Conservation (phyloP, 352 stramenopile species). For the Phytopythium sindhum region DNA sequence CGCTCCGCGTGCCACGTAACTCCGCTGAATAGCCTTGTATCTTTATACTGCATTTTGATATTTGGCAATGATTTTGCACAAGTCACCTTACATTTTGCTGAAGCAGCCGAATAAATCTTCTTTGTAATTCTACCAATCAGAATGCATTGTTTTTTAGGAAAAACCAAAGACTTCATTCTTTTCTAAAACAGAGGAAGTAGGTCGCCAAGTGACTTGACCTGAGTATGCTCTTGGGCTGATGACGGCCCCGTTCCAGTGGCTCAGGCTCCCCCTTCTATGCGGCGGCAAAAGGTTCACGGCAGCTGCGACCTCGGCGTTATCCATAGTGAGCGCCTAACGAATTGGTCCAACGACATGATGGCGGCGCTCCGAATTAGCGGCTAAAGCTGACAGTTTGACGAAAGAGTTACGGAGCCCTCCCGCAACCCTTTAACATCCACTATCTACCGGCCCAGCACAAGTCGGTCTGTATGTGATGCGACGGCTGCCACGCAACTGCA, state of each 20-base stretch:
- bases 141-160: too few species aligned
- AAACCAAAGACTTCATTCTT: too few species aligned
- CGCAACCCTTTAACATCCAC: neutral
- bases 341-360: neutral
- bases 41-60: too few species aligned
- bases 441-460: constrained; percentile 3
- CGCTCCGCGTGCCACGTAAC: too few species aligned
- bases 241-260: neutral
- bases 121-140: too few species aligned
- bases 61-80: too few species aligned
- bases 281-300: neutral
- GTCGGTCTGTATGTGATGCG: neutral
- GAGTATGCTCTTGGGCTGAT: neutral
- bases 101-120: too few species aligned
- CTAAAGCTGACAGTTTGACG: constrained; percentile 4
- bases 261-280: neutral
- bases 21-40: too few species aligned
- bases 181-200: neutral
- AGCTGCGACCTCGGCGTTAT: neutral
- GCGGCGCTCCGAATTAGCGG: neutral
- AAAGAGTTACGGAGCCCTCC: neutral
- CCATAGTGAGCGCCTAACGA: neutral
- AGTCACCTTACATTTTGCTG: too few species aligned
- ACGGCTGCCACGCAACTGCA: neutral
- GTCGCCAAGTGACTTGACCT: neutral